These are phyloP conservation scores for Conringia planisiliqua DNA, from an alignment of 345 rosid species.

Conservation along the genomic window DNA sequence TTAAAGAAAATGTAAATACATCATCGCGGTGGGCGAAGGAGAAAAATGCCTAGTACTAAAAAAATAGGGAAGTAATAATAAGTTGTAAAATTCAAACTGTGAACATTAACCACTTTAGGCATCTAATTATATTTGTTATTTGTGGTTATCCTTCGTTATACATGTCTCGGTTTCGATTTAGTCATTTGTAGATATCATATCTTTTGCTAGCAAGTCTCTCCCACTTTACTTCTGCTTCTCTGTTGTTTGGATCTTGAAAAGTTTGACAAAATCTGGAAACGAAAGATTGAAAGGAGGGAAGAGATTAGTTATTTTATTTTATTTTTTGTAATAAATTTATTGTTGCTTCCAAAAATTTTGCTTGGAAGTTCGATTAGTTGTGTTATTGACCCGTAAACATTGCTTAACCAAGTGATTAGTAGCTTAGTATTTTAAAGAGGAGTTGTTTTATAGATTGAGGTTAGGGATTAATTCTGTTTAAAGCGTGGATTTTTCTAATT, in stretches of 20 bases:
- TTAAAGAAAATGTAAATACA: no score
- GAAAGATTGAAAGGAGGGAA: background rate
- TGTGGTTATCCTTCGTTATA: background rate
- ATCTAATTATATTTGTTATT: no score
- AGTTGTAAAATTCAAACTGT: no score
- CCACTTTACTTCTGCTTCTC: background rate
- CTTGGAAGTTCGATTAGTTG: background rate
- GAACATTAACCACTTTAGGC: no score
- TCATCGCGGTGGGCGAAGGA: no score
- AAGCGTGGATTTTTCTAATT: no score
- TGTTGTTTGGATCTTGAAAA: constrained; percentile 21
- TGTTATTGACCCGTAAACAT: background rate
- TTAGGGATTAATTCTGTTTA: no score
- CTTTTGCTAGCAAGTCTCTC: background rate
- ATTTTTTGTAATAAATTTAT: background rate
- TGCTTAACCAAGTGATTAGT: no score
- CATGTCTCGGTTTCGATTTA: background rate
- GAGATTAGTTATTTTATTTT: background rate
- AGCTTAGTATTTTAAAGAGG: no score
- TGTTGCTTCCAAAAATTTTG: background rate
- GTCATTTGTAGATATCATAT: constrained; percentile 27
- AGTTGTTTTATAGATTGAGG: no score
- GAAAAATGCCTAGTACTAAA: no score
- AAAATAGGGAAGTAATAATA: no score
- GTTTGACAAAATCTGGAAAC: constrained; percentile 9